Conservation (phyloP, 1,139 yeast species). For the Dujonia santamariae region DNA sequence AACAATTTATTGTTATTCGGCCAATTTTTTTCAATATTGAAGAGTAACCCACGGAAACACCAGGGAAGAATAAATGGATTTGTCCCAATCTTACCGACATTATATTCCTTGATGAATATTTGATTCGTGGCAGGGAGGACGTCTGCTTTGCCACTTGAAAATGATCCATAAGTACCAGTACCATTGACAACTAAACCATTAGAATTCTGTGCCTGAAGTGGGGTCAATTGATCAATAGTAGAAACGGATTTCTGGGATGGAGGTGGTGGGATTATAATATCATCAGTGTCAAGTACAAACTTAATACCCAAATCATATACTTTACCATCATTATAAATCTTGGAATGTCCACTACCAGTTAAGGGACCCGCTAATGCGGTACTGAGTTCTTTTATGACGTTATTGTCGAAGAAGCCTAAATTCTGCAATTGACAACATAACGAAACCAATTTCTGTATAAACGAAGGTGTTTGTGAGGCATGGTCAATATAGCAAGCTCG, state of each 20-base stretch:
- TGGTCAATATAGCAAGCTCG: conserved; percentile 88
- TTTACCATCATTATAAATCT: conserved; percentile 76
- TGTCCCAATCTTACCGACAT: conserved; percentile 57
- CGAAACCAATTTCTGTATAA: conserved; percentile 44
- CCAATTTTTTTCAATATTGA: conserved; percentile 59
- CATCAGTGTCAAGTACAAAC: conserved; percentile 74
- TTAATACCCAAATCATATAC: conserved; percentile 81
- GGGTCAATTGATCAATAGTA: background rate
- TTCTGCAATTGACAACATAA: conserved; percentile 54
- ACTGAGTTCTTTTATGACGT: conserved; percentile 78
- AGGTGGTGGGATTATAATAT: conserved; percentile 41
- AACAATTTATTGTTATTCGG: conserved; percentile 29
- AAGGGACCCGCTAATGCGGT: conserved; percentile 82
- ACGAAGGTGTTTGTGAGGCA: conserved; percentile 44
- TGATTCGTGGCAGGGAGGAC: conserved; percentile 41
- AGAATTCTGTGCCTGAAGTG: background rate
- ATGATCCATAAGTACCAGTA: conserved; percentile 17
- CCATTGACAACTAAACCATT: conserved; percentile 19
- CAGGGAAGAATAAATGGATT: conserved; percentile 90
- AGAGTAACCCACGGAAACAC: conserved; percentile 81
- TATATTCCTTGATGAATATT: conserved; percentile 57
- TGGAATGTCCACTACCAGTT: conserved; percentile 94
- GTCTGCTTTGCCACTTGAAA: conserved; percentile 12
- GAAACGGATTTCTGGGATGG: background rate
- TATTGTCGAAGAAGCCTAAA: conserved; percentile 69